phyloP scores from a whole-genome alignment of 768 basidiomycete genomes.

The Trametes cinnabarina region DNA sequence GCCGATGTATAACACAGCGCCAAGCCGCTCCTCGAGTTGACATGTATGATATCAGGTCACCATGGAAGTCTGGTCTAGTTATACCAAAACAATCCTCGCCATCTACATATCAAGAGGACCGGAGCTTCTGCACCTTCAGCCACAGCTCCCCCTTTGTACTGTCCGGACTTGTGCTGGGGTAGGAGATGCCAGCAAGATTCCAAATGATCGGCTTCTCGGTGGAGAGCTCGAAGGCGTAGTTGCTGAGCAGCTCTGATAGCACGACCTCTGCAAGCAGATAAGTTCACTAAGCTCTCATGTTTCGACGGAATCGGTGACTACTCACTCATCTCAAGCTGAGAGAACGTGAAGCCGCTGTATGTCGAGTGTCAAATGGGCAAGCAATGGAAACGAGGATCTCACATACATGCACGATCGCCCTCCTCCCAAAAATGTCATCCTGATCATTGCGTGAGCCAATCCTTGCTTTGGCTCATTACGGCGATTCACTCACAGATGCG shows the following conservation, averaged over 20 bases:
- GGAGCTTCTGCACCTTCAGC: conserved; percentile 16
- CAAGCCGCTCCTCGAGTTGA: too few species aligned
- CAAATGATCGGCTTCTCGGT: conserved; percentile 26
- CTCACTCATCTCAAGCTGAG: conserved; percentile 27
- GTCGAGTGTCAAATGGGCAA: not conserved
- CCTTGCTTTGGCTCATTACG: not conserved
- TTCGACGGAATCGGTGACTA: conserved; percentile 16
- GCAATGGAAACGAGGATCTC: not conserved
- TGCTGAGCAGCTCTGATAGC: conserved; percentile 26
- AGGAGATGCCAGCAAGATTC: conserved; percentile 27
- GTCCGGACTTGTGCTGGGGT: conserved; percentile 21
- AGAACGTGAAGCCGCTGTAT: conserved; percentile 25
- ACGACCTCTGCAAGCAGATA: conserved; percentile 33
- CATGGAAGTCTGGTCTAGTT: too few species aligned
- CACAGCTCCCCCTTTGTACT: conserved; percentile 23
- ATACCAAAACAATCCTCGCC: too few species aligned
- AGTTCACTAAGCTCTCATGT: too few species aligned
- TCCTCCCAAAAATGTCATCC: conserved; percentile 8
- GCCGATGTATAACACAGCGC: too few species aligned
- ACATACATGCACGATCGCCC: conserved; percentile 9
- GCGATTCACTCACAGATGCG: conserved; percentile 19
- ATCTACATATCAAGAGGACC: not conserved
- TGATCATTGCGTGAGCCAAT: not conserved
- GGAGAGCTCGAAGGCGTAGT: conserved; percentile 28
- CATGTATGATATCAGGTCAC: too few species aligned